Percentiles rank a stretch among this genome's conserved stretches.
phyloP scores from a whole-genome alignment of 768 basidiomycete species.

The Suillus alpinus region DNA sequence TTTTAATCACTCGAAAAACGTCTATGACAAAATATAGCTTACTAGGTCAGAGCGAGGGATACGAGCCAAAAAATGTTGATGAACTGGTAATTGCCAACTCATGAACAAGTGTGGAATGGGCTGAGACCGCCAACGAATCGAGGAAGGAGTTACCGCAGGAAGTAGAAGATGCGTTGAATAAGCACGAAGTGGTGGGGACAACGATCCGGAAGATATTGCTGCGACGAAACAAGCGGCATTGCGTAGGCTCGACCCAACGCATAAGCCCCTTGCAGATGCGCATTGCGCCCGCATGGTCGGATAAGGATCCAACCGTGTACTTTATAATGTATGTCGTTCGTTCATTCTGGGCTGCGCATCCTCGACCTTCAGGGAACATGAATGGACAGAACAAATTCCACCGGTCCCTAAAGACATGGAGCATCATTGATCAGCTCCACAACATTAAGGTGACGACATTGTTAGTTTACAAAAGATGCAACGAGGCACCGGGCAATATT shows the following conservation, averaged over 20 bases:
- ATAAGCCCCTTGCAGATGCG: constrained; percentile 32
- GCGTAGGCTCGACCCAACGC: constrained; percentile 45
- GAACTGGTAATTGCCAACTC: constrained; percentile 44
- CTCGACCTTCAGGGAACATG: constrained; percentile 21
- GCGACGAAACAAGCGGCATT: constrained; percentile 37
- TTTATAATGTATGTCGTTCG: constrained; percentile 38
- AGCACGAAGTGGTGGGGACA: constrained; percentile 46
- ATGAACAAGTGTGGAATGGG: constrained; percentile 43
- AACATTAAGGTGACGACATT: constrained; percentile 32
- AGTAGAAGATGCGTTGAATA: constrained; percentile 34
- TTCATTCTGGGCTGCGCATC: neutral
- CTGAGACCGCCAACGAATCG: constrained; percentile 28
- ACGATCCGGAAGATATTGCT: constrained; percentile 42
- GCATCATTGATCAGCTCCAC: constrained; percentile 29
- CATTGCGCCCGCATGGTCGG: constrained; percentile 26
- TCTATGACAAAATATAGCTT: constrained; percentile 40
- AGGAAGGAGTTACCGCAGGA: constrained; percentile 38
- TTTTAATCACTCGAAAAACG: constrained; percentile 41
- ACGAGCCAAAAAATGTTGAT: constrained; percentile 49
- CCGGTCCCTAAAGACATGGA: constrained; percentile 34
- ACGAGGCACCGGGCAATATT: constrained; percentile 31
- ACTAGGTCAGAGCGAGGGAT: constrained; percentile 44
- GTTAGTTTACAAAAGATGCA: constrained; percentile 33
- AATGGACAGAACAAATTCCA: constrained; percentile 37
- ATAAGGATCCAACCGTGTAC: constrained; percentile 47